Conservation (phyloP, 2,329 filamentous ascomycete genomes). For the Phyllosticta citriasiana region DNA sequence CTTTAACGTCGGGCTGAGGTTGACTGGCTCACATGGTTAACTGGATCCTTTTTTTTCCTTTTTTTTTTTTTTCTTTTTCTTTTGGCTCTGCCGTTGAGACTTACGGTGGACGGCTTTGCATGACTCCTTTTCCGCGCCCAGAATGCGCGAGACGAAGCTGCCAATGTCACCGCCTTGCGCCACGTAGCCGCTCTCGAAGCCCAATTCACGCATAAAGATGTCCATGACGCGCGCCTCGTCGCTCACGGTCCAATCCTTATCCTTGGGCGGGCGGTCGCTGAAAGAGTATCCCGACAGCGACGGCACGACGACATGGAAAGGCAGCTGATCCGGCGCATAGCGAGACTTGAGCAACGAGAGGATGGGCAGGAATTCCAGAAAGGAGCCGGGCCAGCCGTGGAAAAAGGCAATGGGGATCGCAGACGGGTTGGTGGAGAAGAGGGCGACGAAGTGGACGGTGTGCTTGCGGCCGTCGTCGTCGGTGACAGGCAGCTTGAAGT, state of each 20-base stretch:
- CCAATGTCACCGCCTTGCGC: slow-evolving; percentile 51
- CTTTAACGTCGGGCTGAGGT: slow-evolving; percentile 13
- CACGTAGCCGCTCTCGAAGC: slow-evolving; percentile 44
- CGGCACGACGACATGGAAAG: slow-evolving; percentile 50
- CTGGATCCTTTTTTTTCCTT: not conserved
- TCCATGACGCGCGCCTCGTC: slow-evolving; percentile 39
- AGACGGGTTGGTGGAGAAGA: slow-evolving; percentile 44
- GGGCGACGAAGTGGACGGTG: slow-evolving; percentile 43
- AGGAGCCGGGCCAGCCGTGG: slow-evolving; percentile 49
- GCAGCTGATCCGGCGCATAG: slow-evolving; percentile 41
- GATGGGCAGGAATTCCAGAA: slow-evolving; percentile 49
- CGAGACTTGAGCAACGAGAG: slow-evolving; percentile 36
- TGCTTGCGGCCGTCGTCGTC: slow-evolving; percentile 27
- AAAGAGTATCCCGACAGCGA: slow-evolving; percentile 48
- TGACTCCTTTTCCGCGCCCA: slow-evolving; percentile 31
- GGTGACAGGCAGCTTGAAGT: slow-evolving; percentile 39
- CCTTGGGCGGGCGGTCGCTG: slow-evolving; percentile 36
- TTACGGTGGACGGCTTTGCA: slow-evolving; percentile 37
- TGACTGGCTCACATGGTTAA: not conserved
- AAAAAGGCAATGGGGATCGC: slow-evolving; percentile 44
- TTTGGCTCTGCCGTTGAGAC: not conserved
- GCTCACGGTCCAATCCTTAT: slow-evolving; percentile 33
- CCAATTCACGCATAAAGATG: slow-evolving; percentile 44
- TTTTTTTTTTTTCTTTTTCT: not conserved
- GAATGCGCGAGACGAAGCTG: slow-evolving; percentile 31